A percentile compares a stretch with the other conserved stretches of the same genome.
Conservation (phyloP, 805 yeast species). For the Candida saitoana region DNA sequence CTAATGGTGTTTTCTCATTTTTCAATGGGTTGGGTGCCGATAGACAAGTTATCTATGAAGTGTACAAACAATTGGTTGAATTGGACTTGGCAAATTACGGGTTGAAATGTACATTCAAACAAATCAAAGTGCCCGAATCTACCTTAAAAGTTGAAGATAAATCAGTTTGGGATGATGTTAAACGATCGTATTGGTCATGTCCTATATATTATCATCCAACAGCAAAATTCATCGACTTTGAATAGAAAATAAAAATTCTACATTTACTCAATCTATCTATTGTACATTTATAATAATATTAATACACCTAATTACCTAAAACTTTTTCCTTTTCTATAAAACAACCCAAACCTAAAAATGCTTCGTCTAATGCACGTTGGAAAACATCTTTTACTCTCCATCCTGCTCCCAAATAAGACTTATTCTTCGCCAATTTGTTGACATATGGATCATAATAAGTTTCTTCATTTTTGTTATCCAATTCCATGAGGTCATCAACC, state of each 20-base stretch:
- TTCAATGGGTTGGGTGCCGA: constrained; percentile 72
- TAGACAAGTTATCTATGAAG: constrained; percentile 49
- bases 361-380: constrained; percentile 76
- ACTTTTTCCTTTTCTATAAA: constrained; percentile 49
- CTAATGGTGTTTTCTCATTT: constrained; percentile 81
- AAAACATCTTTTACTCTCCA: constrained; percentile 68
- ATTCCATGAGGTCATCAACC: constrained; percentile 19
- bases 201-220: constrained; percentile 67
- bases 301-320: neutral
- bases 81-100: constrained; percentile 80
- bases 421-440: constrained; percentile 50
- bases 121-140: constrained; percentile 43
- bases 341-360: constrained; percentile 87
- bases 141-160: constrained; percentile 28
- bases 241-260: no score
- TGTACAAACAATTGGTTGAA: constrained; percentile 77
- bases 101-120: constrained; percentile 53
- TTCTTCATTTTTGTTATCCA: constrained; percentile 16
- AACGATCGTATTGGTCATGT: constrained; percentile 65
- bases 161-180: constrained; percentile 59
- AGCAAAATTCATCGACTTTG: constrained; percentile 39
- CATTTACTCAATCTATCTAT: no score
- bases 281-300: neutral
- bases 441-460: constrained; percentile 41
- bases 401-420: constrained; percentile 80